Evolutionary conservation across 306 rosid genomes (phyloP).

Genomic region (Prinsepia uniflora): DNA sequence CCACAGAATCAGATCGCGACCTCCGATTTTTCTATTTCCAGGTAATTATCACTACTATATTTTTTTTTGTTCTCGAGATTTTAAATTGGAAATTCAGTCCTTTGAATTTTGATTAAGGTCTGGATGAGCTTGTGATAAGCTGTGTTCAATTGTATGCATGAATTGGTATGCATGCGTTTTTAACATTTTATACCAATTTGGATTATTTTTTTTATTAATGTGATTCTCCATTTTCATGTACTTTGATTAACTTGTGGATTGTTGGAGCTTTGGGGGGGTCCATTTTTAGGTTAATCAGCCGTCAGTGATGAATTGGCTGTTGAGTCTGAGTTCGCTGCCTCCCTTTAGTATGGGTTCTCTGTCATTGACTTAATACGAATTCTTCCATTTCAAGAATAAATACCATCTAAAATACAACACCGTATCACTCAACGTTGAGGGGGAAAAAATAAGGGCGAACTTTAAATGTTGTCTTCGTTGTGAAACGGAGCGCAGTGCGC

Average conservation of each 20-base stretch:
- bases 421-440: too few relatives aligned
- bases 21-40: constrained; percentile 13
- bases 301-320: constrained; percentile 13
- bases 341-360: not conserved
- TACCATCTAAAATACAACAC: too few relatives aligned
- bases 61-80: not conserved
- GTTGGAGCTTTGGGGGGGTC: not conserved
- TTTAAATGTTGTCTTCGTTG: too few relatives aligned
- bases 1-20: constrained; percentile 28
- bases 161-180: not conserved
- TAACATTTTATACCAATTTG: not conserved
- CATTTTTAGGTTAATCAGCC: constrained; percentile 5
- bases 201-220: not conserved
- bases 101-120: not conserved
- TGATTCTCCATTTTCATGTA: not conserved
- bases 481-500: too few relatives aligned
- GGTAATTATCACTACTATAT: constrained; percentile 6
- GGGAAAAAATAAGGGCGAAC: too few relatives aligned
- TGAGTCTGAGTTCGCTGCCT: not conserved
- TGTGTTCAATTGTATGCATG: too few relatives aligned
- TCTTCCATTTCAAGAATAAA: too few relatives aligned
- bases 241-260: constrained; percentile 1
- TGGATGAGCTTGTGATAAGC: too few relatives aligned
- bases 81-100: not conserved
- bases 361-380: constrained; percentile 3